phyloP scores from a whole-genome alignment of 768 basidiomycete species.

The Macrocybe gigantea region DNA sequence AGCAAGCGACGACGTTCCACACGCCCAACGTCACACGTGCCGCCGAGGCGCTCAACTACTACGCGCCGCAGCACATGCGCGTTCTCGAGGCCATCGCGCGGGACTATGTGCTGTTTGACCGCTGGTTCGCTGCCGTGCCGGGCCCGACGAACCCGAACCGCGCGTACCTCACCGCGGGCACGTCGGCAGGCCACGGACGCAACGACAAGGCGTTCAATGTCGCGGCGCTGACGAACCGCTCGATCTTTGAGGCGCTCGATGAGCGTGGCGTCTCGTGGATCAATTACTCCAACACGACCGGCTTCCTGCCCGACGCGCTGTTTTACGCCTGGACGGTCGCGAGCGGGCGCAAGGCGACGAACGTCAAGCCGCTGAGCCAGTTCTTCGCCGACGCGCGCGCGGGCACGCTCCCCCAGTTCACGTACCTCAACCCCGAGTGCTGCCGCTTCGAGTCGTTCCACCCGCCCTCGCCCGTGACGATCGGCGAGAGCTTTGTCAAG shows the following conservation, averaged over 20 bases:
- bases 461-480: conserved; percentile 16
- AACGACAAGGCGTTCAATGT: conserved; percentile 18
- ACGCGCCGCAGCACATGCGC: conserved; percentile 15
- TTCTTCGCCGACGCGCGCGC: conserved; percentile 21
- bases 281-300: conserved; percentile 19
- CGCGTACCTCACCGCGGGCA: conserved; percentile 18
- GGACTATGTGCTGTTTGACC: conserved; percentile 21
- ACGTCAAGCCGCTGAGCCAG: conserved; percentile 18
- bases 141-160: conserved; percentile 28
- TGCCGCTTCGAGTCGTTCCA: conserved; percentile 21
- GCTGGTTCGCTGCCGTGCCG: conserved; percentile 24
- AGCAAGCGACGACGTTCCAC: conserved; percentile 15
- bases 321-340: conserved; percentile 16
- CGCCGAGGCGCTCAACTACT: conserved; percentile 20
- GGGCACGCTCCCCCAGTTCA: conserved; percentile 19
- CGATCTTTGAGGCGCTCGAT: conserved; percentile 22
- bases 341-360: conserved; percentile 10
- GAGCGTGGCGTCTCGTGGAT: conserved; percentile 18
- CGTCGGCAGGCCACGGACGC: conserved; percentile 21
- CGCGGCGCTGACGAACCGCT: conserved; percentile 10
- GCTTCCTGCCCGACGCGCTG: conserved; percentile 15
- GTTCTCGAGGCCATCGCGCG: conserved; percentile 16
- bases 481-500: conserved; percentile 22
- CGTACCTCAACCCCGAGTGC: conserved; percentile 22
- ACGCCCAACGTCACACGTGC: conserved; percentile 12